phyloP scores from a whole-genome alignment of 306 rosid genomes.

The Delonix regia region DNA sequence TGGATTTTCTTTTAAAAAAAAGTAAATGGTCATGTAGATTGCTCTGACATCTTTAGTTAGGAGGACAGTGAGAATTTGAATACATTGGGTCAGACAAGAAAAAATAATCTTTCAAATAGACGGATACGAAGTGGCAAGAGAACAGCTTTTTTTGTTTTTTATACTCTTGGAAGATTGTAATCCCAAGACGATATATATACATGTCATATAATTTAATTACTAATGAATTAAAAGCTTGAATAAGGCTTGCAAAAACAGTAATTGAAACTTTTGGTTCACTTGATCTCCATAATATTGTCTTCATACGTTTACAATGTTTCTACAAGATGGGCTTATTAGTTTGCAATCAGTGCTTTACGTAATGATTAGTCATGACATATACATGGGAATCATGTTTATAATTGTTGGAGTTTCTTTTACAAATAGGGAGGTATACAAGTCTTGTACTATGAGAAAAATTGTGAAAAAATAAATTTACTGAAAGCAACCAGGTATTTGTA shows the following conservation, averaged over 20 bases:
- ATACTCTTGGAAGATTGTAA: not conserved
- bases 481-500: not conserved
- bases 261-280: not conserved
- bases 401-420: not conserved
- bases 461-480: not conserved
- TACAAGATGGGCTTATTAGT: not conserved
- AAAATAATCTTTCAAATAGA: not conserved
- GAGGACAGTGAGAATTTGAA: not conserved
- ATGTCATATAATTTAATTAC: not conserved
- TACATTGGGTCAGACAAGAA: not conserved
- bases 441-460: conserved; percentile 1
- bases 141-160: not conserved
- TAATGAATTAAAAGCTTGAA: not conserved
- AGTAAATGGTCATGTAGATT: not conserved
- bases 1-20: not conserved
- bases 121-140: not conserved
- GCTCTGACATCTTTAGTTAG: not conserved
- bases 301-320: not conserved
- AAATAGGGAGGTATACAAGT: not conserved
- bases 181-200: not conserved
- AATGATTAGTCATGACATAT: not conserved
- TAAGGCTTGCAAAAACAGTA: not conserved
- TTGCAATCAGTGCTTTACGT: not conserved
- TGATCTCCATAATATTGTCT: not conserved
- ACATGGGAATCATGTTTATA: not conserved